phyloP scores from a whole-genome alignment of 768 basidiomycete genomes.

The Symmetrospora coprosmae region DNA sequence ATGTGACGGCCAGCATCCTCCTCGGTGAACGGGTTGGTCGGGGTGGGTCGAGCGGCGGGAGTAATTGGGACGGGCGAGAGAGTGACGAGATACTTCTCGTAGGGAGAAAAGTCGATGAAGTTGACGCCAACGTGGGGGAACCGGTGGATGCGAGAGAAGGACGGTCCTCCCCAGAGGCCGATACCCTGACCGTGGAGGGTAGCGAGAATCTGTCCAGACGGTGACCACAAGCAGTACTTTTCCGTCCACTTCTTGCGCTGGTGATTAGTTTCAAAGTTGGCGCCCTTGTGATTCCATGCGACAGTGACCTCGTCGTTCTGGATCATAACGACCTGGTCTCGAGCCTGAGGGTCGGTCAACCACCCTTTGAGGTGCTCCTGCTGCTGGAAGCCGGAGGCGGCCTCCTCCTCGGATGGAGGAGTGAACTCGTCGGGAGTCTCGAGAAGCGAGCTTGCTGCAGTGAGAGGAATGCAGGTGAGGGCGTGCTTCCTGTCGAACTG shows the following conservation, averaged over 20 bases:
- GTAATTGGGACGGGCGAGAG: conserved; percentile 91
- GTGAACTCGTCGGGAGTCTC: not conserved
- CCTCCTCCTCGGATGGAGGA: not conserved
- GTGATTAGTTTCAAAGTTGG: conserved; percentile 64
- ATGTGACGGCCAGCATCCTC: conserved; percentile 94
- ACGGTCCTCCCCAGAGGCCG: conserved; percentile 83
- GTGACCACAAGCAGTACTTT: conserved; percentile 92
- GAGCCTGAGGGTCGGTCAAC: conserved; percentile 79
- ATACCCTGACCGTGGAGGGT: conserved; percentile 91
- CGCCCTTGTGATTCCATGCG: conserved; percentile 77
- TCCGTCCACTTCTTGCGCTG: conserved; percentile 88
- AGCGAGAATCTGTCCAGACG: conserved; percentile 82
- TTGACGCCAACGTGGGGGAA: conserved; percentile 93
- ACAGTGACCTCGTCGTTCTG: conserved; percentile 80
- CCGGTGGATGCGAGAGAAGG: conserved; percentile 73
- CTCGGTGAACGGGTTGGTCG: conserved; percentile 53
- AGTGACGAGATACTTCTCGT: conserved; percentile 89
- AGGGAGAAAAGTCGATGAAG: conserved; percentile 91
- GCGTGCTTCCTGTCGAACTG: conserved; percentile 65
- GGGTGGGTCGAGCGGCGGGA: conserved; percentile 45
- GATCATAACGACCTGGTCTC: conserved; percentile 92
- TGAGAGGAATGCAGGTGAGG: not conserved
- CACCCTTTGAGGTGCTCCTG: conserved; percentile 92
- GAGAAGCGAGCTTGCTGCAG: not conserved
- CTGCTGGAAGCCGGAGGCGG: not conserved